These are phyloP conservation scores for Ogataea paradorogensis DNA, from an alignment of 805 yeast genomes.

Conservation along the genomic window DNA sequence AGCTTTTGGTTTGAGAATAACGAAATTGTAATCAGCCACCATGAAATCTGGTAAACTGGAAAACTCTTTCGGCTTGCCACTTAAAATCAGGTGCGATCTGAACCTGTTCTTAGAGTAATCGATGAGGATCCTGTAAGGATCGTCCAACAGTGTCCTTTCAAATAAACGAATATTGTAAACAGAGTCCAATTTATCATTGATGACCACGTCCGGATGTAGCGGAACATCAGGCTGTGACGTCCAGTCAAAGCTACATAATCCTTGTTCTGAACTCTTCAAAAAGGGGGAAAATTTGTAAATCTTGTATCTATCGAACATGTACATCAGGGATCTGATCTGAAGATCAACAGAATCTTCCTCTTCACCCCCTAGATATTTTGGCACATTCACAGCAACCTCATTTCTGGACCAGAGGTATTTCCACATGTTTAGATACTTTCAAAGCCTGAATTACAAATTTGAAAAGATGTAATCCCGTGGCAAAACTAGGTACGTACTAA, in stretches of 20 bases:
- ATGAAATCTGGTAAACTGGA: constrained; percentile 28
- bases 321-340: constrained; percentile 56
- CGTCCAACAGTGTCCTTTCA: constrained; percentile 40
- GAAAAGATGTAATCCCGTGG: not conserved
- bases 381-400: constrained; percentile 42
- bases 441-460: too few relatives aligned
- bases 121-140: constrained; percentile 62
- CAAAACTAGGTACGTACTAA: not conserved
- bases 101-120: constrained; percentile 69
- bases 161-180: constrained; percentile 51
- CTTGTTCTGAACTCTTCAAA: constrained; percentile 31
- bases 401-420: constrained; percentile 36
- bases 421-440: constrained; percentile 18
- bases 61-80: constrained; percentile 45
- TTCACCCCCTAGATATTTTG: constrained; percentile 45
- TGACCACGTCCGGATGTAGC: constrained; percentile 15
- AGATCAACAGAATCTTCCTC: constrained; percentile 58
- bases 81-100: constrained; percentile 55
- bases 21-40: constrained; percentile 33
- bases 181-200: constrained; percentile 46
- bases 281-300: constrained; percentile 45
- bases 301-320: constrained; percentile 52
- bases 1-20: constrained; percentile 40
- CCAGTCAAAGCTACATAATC: constrained; percentile 26
- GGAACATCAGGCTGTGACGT: constrained; percentile 4